Conservation (phyloP, 345 rosid genomes). For the Xanthoceras sorbifolium region DNA sequence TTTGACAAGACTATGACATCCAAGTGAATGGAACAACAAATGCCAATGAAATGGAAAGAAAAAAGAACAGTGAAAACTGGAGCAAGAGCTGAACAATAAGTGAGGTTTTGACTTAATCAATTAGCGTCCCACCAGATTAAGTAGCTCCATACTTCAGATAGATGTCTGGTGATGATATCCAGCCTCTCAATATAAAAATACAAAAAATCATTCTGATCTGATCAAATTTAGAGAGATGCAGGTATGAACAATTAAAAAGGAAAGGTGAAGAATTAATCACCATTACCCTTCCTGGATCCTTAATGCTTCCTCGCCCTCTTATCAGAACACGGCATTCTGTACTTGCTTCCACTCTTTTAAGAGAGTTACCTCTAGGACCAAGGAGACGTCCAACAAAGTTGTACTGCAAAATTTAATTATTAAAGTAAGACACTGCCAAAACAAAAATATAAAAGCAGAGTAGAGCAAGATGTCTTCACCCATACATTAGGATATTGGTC, state of each 20-base stretch:
- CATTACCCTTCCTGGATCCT: slow-evolving; percentile 80
- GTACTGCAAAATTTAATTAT: slow-evolving; percentile 53
- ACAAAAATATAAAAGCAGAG: not conserved
- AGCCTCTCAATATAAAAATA: too few relatives aligned
- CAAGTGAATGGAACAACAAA: not conserved
- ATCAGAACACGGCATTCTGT: slow-evolving; percentile 93
- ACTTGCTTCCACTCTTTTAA: slow-evolving; percentile 94
- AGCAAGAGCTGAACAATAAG: not conserved
- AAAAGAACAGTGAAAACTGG: not conserved
- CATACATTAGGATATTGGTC: slow-evolving; percentile 80
- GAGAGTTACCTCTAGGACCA: slow-evolving; percentile 98
- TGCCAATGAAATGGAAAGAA: not conserved
- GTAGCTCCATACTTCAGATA: too few relatives aligned
- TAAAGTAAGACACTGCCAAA: slow-evolving; percentile 24
- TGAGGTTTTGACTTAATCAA: too few relatives aligned
- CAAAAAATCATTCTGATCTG: not conserved
- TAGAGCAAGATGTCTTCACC: slow-evolving; percentile 5
- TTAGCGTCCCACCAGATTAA: too few relatives aligned
- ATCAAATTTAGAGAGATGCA: slow-evolving; percentile 6
- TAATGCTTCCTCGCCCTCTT: slow-evolving; percentile 94
- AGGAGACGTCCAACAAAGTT: slow-evolving; percentile 98
- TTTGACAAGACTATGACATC: not conserved
- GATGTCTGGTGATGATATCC: too few relatives aligned
- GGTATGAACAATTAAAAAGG: not conserved
- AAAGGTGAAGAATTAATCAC: not conserved